phyloP scores from a whole-genome alignment of 2,329 filamentous ascomycete species.

The Xylariomycetidae sp. region DNA sequence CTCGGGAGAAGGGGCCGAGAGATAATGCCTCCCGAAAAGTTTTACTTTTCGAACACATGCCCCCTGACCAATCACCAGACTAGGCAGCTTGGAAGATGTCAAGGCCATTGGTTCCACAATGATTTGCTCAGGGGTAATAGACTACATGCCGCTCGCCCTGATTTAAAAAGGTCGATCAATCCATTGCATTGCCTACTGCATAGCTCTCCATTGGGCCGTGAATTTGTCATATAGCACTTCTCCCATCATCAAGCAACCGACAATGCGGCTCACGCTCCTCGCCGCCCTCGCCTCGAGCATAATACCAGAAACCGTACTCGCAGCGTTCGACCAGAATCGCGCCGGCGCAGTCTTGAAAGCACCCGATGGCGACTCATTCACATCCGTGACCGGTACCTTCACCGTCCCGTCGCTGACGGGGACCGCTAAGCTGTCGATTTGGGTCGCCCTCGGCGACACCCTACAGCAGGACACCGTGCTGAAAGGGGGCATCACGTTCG shows the following conservation, averaged over 20 bases:
- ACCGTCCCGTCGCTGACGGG: constrained; percentile 9
- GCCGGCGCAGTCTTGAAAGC: constrained; percentile 12
- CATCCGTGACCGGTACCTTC: constrained; percentile 10
- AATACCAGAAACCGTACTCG: constrained; percentile 3
- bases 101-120: too few relatives aligned
- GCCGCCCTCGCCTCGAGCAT: constrained; percentile 1
- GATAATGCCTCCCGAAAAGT: too few relatives aligned
- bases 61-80: too few relatives aligned
- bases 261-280: constrained; percentile 4
- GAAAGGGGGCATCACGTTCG: constrained; percentile 11
- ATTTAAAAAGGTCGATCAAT: too few relatives aligned
- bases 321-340: constrained; percentile 12
- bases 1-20: too few relatives aligned
- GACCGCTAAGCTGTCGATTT: constrained; percentile 7
- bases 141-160: too few relatives aligned
- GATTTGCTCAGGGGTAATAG: too few relatives aligned
- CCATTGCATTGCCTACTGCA: too few relatives aligned
- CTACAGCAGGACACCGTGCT: constrained; percentile 11
- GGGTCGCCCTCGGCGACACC: constrained; percentile 13
- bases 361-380: constrained; percentile 8
- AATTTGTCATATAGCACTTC: too few relatives aligned
- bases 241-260: neutral
- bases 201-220: too few relatives aligned
- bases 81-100: too few relatives aligned
- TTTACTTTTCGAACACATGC: too few relatives aligned